Evolutionary conservation across 2,329 filamentous ascomycete genomes (phyloP), one percentile per base, ranked within the genome.

Genomic region (Colletotrichum salicis): DNA sequence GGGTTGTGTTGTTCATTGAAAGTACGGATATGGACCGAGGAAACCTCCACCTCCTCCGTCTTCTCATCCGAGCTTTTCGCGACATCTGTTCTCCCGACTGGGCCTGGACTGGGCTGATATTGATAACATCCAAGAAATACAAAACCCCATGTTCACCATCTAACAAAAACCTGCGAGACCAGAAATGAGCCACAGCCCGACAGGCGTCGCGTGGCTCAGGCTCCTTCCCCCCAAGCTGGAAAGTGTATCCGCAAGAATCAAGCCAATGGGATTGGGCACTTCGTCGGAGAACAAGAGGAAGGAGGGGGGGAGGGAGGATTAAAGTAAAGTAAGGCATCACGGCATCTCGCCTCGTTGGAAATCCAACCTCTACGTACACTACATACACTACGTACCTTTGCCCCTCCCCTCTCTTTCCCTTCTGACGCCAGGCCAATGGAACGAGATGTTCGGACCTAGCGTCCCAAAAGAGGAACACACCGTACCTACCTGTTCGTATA

Each of bases 391-490:
- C 37, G 37, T 41, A 41, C 37, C 37, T 11, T 8, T 12, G 13
- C 27, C 48, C 31, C 54, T 61, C 41, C 41, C 19, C 41, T n/a
- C 27, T 41, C 37, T 41, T 41, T 48, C 8, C 41, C 19, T n/a
- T 29, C 55, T 19, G 29, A n/a, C 22, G 45, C 63, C 48, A 70
- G 68, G 64, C 58, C 31, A 57, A 45, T 62, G 68, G 57, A 41
- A 63, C 56, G 57, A 71, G 29, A 63, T 45, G n/a, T 57, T 57
- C 64, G 41, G 68, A 59, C 41, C 57, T 67, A 33, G 51, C 56
- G 57, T 62, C 31, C 68, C 64, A 27, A 58, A 67, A 35, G 19
- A 48, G 19, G 41, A 48, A 68, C 41, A 71, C 37, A 67, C 64
- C 52, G 37, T 41, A 19, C 24, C 35, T 58, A 15, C 57, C 62